phyloP scores from a whole-genome alignment of 2,329 filamentous ascomycete genomes.

The Ilyonectria robusta region DNA sequence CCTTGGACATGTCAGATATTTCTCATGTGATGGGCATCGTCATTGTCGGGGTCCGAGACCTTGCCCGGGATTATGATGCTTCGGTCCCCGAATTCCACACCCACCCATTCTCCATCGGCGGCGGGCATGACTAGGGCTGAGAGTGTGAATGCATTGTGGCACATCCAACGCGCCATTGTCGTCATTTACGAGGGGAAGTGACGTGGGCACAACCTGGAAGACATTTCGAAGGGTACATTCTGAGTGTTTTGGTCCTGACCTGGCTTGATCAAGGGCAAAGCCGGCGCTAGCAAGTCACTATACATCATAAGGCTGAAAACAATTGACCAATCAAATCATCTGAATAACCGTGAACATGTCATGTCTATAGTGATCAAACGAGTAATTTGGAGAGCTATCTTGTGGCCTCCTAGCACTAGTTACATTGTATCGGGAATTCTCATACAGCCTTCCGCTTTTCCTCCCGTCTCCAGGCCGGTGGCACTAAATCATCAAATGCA shows the following conservation, averaged over 20 bases:
- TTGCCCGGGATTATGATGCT: neutral
- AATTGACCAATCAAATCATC: conserved; percentile 13
- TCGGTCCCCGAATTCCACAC: conserved; percentile 4
- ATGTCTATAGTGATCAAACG: conserved; percentile 53
- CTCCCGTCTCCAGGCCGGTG: conserved; percentile 45
- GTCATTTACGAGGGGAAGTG: neutral
- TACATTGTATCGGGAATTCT: conserved; percentile 55
- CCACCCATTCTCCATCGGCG: neutral
- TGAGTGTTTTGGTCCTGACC: too few species aligned
- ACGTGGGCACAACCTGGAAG: neutral
- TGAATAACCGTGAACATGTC: conserved; percentile 38
- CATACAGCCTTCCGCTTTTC: conserved; percentile 53
- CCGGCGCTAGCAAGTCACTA: neutral
- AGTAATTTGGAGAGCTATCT: conserved; percentile 52
- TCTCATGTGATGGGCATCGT: neutral
- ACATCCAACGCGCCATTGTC: too few species aligned
- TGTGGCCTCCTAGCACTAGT: conserved; percentile 52
- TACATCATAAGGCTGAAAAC: neutral
- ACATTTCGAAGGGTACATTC: too few species aligned
- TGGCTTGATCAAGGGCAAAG: neutral
- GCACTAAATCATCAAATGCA: conserved; percentile 53
- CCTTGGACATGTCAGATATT: neutral
- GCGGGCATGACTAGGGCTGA: neutral
- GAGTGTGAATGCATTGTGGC: neutral
- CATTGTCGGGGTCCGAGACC: neutral